Conservation (phyloP, 2,329 filamentous ascomycete genomes). For the Didymosphaeria variabile region DNA sequence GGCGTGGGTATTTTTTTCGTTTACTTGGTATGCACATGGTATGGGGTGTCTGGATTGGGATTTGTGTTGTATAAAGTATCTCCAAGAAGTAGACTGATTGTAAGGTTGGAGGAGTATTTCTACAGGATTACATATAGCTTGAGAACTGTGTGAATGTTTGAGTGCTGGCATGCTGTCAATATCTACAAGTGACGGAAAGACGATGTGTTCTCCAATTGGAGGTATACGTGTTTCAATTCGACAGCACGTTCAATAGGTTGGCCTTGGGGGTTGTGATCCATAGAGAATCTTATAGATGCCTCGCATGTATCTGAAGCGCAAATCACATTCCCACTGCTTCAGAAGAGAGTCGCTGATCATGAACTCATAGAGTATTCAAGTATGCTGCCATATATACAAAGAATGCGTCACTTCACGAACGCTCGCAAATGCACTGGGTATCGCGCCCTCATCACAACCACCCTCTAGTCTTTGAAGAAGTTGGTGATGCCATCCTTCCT, state of each 20-base stretch:
- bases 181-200: neutral
- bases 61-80: neutral
- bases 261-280: neutral
- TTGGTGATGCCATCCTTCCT: slow-evolving; percentile 32
- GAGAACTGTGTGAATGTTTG: neutral
- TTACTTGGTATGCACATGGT: neutral
- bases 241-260: neutral
- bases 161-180: neutral
- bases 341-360: neutral
- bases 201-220: neutral
- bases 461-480: slow-evolving; percentile 5
- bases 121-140: neutral
- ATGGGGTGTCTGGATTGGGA: neutral
- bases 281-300: neutral
- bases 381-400: neutral
- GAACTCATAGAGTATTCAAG: neutral
- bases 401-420: neutral
- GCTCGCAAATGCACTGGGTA: neutral
- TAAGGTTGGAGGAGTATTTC: neutral
- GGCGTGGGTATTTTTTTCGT: neutral
- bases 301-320: neutral
- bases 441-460: neutral
- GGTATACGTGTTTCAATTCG: neutral
- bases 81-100: neutral
- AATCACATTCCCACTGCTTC: neutral